Conservation (phyloP, 495 filamentous ascomycete species). For the Tricharina praecox region DNA sequence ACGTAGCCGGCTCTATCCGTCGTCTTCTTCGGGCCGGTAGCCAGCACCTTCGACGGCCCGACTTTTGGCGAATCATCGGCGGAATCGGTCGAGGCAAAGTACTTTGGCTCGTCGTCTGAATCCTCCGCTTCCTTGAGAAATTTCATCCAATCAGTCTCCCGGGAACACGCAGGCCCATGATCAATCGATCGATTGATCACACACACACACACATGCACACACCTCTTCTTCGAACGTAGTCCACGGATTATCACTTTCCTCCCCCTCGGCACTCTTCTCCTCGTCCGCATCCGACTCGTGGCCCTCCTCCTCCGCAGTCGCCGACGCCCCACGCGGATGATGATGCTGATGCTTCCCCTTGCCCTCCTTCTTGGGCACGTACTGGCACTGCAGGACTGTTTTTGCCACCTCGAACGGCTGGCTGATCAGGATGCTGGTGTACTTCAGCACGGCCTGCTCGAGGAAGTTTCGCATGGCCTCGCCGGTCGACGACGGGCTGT, state of each 20-base stretch:
- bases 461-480: conserved; percentile 54
- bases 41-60: conserved; percentile 34
- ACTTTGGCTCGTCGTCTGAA: conserved; percentile 70
- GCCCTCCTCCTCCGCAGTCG: conserved; percentile 14
- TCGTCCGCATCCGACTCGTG: conserved; percentile 22
- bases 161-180: not conserved
- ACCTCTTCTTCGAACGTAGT: conserved; percentile 26
- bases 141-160: conserved; percentile 6
- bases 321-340: not conserved
- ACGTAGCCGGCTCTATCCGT: conserved; percentile 39
- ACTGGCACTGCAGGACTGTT: conserved; percentile 68
- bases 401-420: conserved; percentile 97
- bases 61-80: conserved; percentile 32
- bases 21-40: conserved; percentile 35
- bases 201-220: no score
- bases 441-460: conserved; percentile 72
- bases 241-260: conserved; percentile 25
- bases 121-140: conserved; percentile 33
- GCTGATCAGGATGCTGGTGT: conserved; percentile 63
- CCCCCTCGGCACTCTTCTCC: conserved; percentile 17
- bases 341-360: not conserved
- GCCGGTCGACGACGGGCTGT: conserved; percentile 58
- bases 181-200: no score
- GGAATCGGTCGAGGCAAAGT: conserved; percentile 53
- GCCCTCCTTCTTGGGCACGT: conserved; percentile 30